Evolutionary conservation across 1,284 basidiomycete genomes (phyloP), one percentile per base, ranked within the genome.

Genomic region (Rhodotorula sp.): DNA sequence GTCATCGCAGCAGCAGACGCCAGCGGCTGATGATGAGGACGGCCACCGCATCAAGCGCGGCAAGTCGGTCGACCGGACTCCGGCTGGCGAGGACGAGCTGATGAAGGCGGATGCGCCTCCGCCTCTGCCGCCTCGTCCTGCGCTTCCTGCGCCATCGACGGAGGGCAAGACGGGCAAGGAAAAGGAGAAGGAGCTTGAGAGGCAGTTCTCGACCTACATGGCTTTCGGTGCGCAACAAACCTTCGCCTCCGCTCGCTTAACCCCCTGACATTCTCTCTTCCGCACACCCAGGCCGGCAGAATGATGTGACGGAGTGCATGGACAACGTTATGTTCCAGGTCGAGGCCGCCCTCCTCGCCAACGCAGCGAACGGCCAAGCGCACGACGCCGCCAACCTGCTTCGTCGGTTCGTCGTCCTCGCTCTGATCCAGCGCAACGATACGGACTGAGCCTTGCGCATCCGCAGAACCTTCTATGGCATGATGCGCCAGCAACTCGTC

Each of bases 311-410:
- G 0, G 95, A 99, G 81, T 97, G 95, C 80, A 91, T 99, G 87
- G 94, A 99, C 81, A 99, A 99, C 77, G 94, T 95, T 82, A 90
- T 99, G 84, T 96, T 96, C 81, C 96, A 99, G 81, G 91, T 99
- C 68, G 94, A 99, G 81, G 90, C 91, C 15, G 94, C 94, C 0
- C 80, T 97, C 57, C 88, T 90, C 20, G 80, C 86, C 69, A 82
- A 80, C 32, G 34, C 64, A n/a, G 47, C 34, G 19, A 57, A 30
- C 46, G 52, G 48, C 20, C 39, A 47, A n/a, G 59, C 6, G 19
- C 39, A 61, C 44, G 49, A 34, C 13, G 48, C 54, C 17, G 62
- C 55, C 11, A 64, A 65, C 52, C 34, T 67, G 56, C 56, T 67
- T 39, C 67, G 66, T 27, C 62, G 64, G 72, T 69, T 9, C 29